Percentiles rank a stretch among this genome's conserved stretches.
These are phyloP conservation scores for Schrenkiella parvula DNA, from an alignment of 345 rosid genomes.

Conservation along the genomic window DNA sequence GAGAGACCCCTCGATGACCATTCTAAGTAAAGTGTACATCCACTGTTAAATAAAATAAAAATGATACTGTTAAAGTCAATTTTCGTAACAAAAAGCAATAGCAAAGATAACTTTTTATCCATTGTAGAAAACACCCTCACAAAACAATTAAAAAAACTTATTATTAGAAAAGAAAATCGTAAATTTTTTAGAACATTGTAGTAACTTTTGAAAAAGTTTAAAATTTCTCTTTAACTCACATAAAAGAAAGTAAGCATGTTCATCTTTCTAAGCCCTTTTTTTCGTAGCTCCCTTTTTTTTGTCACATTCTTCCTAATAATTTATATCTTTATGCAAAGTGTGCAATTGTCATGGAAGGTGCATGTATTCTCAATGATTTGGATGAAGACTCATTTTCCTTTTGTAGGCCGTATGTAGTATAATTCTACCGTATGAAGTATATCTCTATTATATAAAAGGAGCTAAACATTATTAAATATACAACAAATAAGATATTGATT, in stretches of 20 bases:
- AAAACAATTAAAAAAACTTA: neutral
- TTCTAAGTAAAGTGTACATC: constrained; percentile 25
- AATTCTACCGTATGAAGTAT: neutral
- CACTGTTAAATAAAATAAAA: constrained; percentile 5
- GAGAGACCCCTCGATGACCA: constrained; percentile 22
- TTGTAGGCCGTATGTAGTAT: neutral
- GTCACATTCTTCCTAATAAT: constrained; percentile 5
- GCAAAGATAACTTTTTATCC: constrained; percentile 23
- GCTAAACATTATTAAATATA: neutral
- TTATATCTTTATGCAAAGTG: constrained; percentile 19
- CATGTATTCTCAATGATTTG: neutral
- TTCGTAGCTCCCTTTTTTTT: constrained; percentile 11
- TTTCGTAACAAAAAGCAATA: constrained; percentile 20
- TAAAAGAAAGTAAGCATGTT: constrained; percentile 17
- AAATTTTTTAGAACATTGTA: neutral
- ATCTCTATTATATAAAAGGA: neutral
- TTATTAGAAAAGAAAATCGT: neutral
- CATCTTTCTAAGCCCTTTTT: constrained; percentile 22
- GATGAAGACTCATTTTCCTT: neutral
- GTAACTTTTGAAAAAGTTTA: constrained; percentile 17
- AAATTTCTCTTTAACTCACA: constrained; percentile 21
- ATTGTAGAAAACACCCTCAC: constrained; percentile 17
- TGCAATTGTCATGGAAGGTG: neutral
- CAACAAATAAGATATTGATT: neutral
- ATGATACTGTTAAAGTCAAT: constrained; percentile 27